Percentiles rank a stretch among this genome's conserved stretches.
phyloP scores from a whole-genome alignment of 371 early-diverging fungal species.

The Catenaria anguillulae region DNA sequence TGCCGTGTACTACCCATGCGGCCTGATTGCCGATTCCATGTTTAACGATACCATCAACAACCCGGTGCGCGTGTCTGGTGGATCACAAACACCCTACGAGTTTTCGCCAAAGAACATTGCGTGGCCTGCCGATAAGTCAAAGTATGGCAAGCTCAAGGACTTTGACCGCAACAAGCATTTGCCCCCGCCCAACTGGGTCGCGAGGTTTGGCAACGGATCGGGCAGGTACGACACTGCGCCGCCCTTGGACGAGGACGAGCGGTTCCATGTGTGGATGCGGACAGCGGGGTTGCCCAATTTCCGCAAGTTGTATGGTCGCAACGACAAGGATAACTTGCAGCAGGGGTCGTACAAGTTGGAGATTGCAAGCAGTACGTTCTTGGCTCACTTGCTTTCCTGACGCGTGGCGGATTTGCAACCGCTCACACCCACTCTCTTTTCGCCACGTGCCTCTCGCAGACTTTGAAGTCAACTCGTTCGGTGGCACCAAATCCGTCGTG shows the following conservation, averaged over 20 bases:
- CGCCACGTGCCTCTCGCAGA: too few species aligned
- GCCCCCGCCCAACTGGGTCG: slow-evolving; percentile 66
- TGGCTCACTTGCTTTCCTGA: too few species aligned
- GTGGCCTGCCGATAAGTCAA: slow-evolving; percentile 70
- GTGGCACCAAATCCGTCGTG: slow-evolving; percentile 83
- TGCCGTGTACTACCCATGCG: slow-evolving; percentile 86
- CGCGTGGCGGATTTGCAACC: too few species aligned
- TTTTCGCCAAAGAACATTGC: slow-evolving; percentile 57
- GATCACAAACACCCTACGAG: slow-evolving; percentile 18
- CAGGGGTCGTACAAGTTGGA: background rate
- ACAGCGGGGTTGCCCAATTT: slow-evolving; percentile 90
- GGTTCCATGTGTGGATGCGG: slow-evolving; percentile 98
- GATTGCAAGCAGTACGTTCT: background rate
- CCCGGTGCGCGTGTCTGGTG: too few species aligned
- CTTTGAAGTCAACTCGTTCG: slow-evolving; percentile 60
- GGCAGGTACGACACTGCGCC: slow-evolving; percentile 35
- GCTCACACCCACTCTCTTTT: too few species aligned
- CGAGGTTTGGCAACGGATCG: slow-evolving; percentile 31
- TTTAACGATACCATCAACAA: too few species aligned
- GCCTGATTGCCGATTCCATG: slow-evolving; percentile 92
- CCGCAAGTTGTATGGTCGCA: slow-evolving; percentile 83
- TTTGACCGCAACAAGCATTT: slow-evolving; percentile 36
- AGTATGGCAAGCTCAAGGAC: slow-evolving; percentile 39
- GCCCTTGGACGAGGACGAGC: slow-evolving; percentile 50
- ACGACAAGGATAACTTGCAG: slow-evolving; percentile 18